phyloP scores from a whole-genome alignment of 805 yeast genomes.

The Zygosaccharomyces siamensis region DNA sequence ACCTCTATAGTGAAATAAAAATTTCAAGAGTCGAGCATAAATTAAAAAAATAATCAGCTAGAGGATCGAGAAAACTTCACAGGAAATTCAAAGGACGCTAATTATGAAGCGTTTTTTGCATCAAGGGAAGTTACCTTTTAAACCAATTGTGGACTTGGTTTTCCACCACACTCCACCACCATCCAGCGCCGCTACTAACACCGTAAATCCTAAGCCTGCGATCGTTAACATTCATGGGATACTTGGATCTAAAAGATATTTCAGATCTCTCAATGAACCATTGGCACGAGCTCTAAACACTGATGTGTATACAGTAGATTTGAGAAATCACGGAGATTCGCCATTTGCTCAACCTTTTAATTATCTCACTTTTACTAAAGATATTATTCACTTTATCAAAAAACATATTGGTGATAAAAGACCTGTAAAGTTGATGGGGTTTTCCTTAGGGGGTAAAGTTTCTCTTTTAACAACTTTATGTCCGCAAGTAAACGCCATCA shows the following conservation, averaged over 20 bases:
- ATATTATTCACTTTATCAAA: constrained; percentile 38
- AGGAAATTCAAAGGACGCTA: background rate
- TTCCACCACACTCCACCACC: constrained; percentile 16
- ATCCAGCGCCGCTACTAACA: background rate
- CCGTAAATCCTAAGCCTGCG: constrained; percentile 30
- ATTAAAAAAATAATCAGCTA: background rate
- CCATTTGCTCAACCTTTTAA: constrained; percentile 42
- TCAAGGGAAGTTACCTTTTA: constrained; percentile 14
- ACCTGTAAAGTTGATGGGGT: constrained; percentile 43
- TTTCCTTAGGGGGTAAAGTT: constrained; percentile 59
- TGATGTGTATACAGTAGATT: constrained; percentile 43
- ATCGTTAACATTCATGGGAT: constrained; percentile 50
- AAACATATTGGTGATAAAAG: constrained; percentile 21
- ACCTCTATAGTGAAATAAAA: too few relatives aligned
- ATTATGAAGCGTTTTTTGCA: constrained; percentile 9
- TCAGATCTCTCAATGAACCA: constrained; percentile 37
- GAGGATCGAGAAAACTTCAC: background rate
- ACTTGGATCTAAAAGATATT: constrained; percentile 47
- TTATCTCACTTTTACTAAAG: constrained; percentile 42
- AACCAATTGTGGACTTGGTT: constrained; percentile 22
- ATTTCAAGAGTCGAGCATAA: background rate
- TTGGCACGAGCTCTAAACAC: constrained; percentile 33
- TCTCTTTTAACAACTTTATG: constrained; percentile 44
- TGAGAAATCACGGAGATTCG: constrained; percentile 54
- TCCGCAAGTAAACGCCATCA: constrained; percentile 29